A percentile compares a stretch with the other conserved stretches of the same genome.
phyloP scores from a whole-genome alignment of 768 basidiomycete genomes.

The Panus rudis region DNA sequence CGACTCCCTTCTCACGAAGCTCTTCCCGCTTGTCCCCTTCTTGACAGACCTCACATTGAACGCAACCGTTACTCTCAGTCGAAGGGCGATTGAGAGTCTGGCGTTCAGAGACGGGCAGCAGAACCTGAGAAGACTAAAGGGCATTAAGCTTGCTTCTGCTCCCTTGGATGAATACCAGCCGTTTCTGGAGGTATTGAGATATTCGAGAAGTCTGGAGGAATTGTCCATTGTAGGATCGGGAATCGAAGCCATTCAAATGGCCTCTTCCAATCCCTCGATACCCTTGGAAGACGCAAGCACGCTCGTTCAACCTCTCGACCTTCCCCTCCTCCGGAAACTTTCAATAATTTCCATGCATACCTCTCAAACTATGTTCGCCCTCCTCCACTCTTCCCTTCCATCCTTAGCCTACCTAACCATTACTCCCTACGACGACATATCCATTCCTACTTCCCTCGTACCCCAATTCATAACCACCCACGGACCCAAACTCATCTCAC shows the following conservation, averaged over 20 bases:
- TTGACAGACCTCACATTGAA: constrained; percentile 47
- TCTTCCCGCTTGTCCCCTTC: constrained; percentile 67
- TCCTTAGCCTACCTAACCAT: constrained; percentile 55
- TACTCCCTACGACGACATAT: constrained; percentile 68
- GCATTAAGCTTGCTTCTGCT: constrained; percentile 37
- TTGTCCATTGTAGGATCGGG: constrained; percentile 59
- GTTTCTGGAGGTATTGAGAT: constrained; percentile 49
- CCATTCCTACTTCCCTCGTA: constrained; percentile 49
- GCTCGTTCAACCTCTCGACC: constrained; percentile 38
- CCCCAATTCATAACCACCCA: constrained; percentile 55
- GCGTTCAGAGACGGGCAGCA: constrained; percentile 42
- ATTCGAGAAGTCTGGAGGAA: constrained; percentile 51
- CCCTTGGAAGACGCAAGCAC: constrained; percentile 15
- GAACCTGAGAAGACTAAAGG: constrained; percentile 45
- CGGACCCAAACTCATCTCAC: constrained; percentile 48
- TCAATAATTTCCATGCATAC: constrained; percentile 60
- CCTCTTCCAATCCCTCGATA: constrained; percentile 14
- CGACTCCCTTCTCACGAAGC: constrained; percentile 54
- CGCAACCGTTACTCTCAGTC: constrained; percentile 52
- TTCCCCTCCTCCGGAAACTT: constrained; percentile 53
- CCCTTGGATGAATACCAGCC: constrained; percentile 38
- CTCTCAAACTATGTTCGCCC: constrained; percentile 53
- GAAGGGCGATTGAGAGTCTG: constrained; percentile 47
- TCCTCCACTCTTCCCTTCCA: constrained; percentile 57
- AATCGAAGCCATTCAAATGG: constrained; percentile 45